Evolutionary conservation across 805 yeast species (phyloP).

Genomic region (Blastobotrys mokoenaii): DNA sequence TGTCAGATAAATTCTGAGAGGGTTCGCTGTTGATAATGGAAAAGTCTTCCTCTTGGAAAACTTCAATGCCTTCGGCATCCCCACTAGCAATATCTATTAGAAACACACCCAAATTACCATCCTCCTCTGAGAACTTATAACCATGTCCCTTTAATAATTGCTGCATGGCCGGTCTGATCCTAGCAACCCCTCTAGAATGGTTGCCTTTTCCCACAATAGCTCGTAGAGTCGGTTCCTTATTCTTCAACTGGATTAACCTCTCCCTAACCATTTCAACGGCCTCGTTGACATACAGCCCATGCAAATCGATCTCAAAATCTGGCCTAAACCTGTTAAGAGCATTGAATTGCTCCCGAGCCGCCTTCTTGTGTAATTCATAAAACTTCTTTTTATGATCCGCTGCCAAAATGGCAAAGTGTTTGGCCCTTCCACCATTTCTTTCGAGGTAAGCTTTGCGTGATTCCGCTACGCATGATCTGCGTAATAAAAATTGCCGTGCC

Average conservation of each 20-base stretch:
- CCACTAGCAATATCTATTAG: constrained; percentile 49
- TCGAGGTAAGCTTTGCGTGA: constrained; percentile 70
- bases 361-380: constrained; percentile 63
- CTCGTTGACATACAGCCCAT: constrained; percentile 84
- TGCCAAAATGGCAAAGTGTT: constrained; percentile 60
- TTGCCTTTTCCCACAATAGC: constrained; percentile 92
- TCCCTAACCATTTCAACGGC: constrained; percentile 70
- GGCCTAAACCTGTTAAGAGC: constrained; percentile 82
- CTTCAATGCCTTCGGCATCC: too few relatives aligned
- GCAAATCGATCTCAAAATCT: constrained; percentile 82
- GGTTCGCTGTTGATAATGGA: too few relatives aligned
- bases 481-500: too few relatives aligned
- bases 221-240: constrained; percentile 53
- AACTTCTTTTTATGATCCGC: constrained; percentile 52
- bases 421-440: constrained; percentile 70
- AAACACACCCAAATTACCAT: constrained; percentile 72
- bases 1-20: too few relatives aligned
- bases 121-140: constrained; percentile 53
- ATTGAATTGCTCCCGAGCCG: constrained; percentile 76
- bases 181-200: constrained; percentile 77
- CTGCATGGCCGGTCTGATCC: constrained; percentile 83
- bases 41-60: too few relatives aligned
- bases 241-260: constrained; percentile 45
- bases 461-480: constrained; percentile 34
- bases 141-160: constrained; percentile 59